Evolutionary conservation across 306 rosid species (phyloP), one percentile per base, ranked within the genome.

Genomic region (Lablab purpureus): DNA sequence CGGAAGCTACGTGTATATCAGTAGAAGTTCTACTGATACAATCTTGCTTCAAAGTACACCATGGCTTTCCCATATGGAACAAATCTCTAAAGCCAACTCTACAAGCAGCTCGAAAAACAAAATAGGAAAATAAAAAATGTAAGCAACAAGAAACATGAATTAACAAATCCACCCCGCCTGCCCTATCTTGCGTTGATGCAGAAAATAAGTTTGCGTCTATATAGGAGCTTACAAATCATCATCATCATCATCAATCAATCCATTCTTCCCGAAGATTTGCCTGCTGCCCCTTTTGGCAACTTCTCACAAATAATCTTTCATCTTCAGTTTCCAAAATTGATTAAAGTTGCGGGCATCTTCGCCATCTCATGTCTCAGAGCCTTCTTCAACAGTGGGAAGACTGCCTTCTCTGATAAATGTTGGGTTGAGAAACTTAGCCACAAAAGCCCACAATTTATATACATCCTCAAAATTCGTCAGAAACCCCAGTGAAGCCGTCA

Each of bases 391-490:
- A 18, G 93, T 88, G 22, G 92, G 87, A 80, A 91, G 97, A 21
- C 87, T 77, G 7, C 85, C 97, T 83, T 88, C 92, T 58, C 79
- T 82, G 59, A 87, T 82, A 79, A 91, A 91, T 58, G 83, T 15
- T 4, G 95, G 97, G 82, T 91, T 92, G 43, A 94, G 95, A 86
- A 94, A 92, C 85, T 91, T 94, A 0, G 94, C 97, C 21, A 92
- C 92, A 82, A 94, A 92, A 25, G 90, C 97, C 99, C 99, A 94
- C 77, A 94, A 78, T 87, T 86, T 94, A 84, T 94, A 88, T 59
- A 92, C 95, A 73, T 94, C 99, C 76, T 94, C 99, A 83, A 92
- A 94, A 88, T 94, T 92, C 67, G 95, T 87, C 80, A 94, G 86
- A 90, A 94, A 91, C 19, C 97, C 85, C 51, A 94, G 77, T 46